These are phyloP conservation scores for Jackrogersella multiformis DNA, from an alignment of 495 filamentous ascomycete species.

Conservation along the genomic window DNA sequence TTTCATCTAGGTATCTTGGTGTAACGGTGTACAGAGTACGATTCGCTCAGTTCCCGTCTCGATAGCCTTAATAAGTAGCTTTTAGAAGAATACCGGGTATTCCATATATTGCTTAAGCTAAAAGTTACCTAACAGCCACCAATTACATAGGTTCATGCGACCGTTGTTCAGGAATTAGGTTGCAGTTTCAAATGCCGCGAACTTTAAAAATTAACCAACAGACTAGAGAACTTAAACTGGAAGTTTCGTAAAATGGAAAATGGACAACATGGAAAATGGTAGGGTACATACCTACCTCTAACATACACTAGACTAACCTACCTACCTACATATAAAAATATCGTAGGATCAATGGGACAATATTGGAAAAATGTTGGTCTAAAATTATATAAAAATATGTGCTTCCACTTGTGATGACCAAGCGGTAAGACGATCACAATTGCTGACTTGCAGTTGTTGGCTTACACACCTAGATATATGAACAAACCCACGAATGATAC, in stretches of 20 bases:
- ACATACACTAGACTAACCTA: not conserved
- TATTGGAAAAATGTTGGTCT: not conserved
- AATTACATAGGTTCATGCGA: constrained; percentile 3
- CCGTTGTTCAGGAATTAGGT: constrained; percentile 15
- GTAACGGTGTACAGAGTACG: constrained; percentile 21
- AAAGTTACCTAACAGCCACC: constrained; percentile 33
- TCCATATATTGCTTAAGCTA: constrained; percentile 18
- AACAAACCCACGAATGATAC: not conserved
- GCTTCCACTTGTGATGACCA: constrained; percentile 4
- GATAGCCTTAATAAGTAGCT: constrained; percentile 10
- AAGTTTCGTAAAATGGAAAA: not conserved
- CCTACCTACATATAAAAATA: not conserved
- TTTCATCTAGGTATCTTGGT: constrained; percentile 26
- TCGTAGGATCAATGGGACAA: not conserved
- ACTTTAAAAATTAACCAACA: not conserved
- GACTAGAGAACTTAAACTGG: constrained; percentile 1
- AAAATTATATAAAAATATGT: too few relatives aligned
- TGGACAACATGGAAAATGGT: not conserved
- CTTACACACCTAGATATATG: too few relatives aligned
- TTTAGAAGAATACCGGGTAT: constrained; percentile 17
- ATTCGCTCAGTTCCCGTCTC: not conserved
- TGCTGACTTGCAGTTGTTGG: constrained; percentile 17
- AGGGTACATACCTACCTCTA: too few relatives aligned
- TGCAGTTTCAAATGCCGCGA: constrained; percentile 23
- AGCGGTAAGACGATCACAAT: constrained; percentile 22